Evolutionary conservation across 192 early-diverging fungal genomes (phyloP).

Genomic region (Linnemannia schmuckeri): DNA sequence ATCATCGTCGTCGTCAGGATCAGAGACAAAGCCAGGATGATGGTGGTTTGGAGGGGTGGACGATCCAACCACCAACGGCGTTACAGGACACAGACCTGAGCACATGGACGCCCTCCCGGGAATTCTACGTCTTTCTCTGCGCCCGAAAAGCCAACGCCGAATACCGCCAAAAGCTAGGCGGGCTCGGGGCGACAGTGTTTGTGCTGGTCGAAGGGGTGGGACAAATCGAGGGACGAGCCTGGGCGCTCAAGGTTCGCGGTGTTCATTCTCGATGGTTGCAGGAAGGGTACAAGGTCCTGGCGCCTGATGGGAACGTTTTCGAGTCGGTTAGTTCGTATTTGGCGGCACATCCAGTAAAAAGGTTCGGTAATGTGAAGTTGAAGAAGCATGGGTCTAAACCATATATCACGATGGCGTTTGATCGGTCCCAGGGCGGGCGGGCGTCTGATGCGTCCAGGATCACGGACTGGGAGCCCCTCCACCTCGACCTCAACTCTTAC

Average conservation of each 20-base stretch:
- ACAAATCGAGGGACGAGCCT: conserved; percentile 20
- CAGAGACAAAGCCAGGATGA: too few relatives aligned
- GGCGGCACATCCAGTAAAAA: background rate
- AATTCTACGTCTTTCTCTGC: conserved; percentile 36
- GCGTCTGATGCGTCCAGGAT: background rate
- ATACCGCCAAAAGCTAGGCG: conserved; percentile 14
- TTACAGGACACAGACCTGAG: conserved; percentile 4
- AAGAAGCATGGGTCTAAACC: conserved; percentile 9
- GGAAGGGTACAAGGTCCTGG: conserved; percentile 3
- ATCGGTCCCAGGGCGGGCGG: conserved; percentile 9
- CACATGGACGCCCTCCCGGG: conserved; percentile 18
- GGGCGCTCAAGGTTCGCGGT: conserved; percentile 36
- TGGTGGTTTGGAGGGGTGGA: background rate
- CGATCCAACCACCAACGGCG: conserved; percentile 15
- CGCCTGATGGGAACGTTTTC: background rate
- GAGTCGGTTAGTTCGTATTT: background rate
- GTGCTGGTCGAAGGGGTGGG: conserved; percentile 26
- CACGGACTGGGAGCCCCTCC: conserved; percentile 10
- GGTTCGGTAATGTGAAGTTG: conserved; percentile 8
- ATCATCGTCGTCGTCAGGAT: background rate
- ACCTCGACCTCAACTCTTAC: background rate
- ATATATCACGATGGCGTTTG: conserved; percentile 24
- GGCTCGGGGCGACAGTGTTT: conserved; percentile 26
- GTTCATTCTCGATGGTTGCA: background rate
- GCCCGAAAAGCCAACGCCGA: conserved; percentile 10